Conservation (phyloP, 495 filamentous ascomycete species). For the Tuber brumale region DNA sequence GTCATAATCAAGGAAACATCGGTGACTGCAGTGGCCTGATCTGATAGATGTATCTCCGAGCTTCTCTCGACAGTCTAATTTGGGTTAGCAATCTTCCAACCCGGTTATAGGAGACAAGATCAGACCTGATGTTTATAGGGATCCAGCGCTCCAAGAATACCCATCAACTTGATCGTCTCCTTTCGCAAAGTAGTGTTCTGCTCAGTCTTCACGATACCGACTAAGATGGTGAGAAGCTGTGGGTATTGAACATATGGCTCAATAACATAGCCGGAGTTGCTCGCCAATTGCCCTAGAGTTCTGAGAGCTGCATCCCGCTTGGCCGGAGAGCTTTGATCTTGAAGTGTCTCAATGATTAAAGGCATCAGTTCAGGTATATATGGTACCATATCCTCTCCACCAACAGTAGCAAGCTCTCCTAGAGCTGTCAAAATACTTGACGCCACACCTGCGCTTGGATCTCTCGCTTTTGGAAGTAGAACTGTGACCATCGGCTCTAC, state of each 20-base stretch:
- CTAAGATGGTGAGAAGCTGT: conserved; percentile 80
- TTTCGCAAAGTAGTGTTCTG: conserved; percentile 71
- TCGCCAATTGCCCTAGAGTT: conserved; percentile 84
- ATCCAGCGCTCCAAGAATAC: conserved; percentile 90
- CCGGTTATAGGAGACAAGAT: conserved; percentile 46
- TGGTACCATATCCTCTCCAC: conserved; percentile 78
- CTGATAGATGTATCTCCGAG: conserved; percentile 35
- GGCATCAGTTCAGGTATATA: conserved; percentile 89
- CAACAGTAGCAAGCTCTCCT: conserved; percentile 86
- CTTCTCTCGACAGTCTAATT: conserved; percentile 36
- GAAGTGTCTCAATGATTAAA: conserved; percentile 82
- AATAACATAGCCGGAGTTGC: conserved; percentile 95
- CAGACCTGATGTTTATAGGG: conserved; percentile 81
- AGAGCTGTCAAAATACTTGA: conserved; percentile 88
- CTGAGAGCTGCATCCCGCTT: conserved; percentile 88
- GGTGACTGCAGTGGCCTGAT: conserved; percentile 59
- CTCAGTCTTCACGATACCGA: conserved; percentile 88
- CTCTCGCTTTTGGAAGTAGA: conserved; percentile 77
- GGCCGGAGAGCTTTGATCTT: conserved; percentile 78
- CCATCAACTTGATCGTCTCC: conserved; percentile 92
- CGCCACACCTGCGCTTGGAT: conserved; percentile 76
- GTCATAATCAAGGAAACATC: conserved; percentile 98
- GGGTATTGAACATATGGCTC: conserved; percentile 93
- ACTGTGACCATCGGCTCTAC: conserved; percentile 91
- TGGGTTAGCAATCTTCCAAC: conserved; percentile 15